These are phyloP conservation scores for Saturnispora sanitii DNA, from an alignment of 805 yeast genomes.

Conservation along the genomic window DNA sequence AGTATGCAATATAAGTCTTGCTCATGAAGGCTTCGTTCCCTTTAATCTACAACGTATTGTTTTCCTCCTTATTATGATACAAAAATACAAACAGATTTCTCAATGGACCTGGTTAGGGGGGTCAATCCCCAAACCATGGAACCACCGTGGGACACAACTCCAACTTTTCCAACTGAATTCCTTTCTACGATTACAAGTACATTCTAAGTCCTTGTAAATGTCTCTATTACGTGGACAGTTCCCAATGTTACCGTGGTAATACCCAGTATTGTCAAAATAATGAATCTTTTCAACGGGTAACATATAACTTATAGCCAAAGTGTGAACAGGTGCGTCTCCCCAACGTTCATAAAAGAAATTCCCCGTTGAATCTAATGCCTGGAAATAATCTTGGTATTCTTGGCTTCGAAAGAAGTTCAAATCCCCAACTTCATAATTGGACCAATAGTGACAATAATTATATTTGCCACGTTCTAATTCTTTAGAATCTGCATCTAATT, in stretches of 20 bases:
- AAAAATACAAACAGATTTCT: not conserved
- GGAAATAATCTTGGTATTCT: constrained; percentile 45
- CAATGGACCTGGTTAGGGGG: constrained; percentile 7
- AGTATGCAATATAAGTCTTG: no score
- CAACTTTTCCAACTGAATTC: constrained; percentile 44
- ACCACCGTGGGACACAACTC: constrained; percentile 42
- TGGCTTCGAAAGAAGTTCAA: constrained; percentile 49
- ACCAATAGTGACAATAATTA: constrained; percentile 53
- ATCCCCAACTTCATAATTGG: constrained; percentile 58
- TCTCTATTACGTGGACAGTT: constrained; percentile 46
- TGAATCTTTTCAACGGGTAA: constrained; percentile 40
- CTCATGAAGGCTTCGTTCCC: not conserved
- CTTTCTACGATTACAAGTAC: constrained; percentile 38
- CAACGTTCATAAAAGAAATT: constrained; percentile 70
- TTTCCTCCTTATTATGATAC: no score
- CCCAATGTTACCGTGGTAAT: constrained; percentile 44
- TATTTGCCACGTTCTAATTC: constrained; percentile 35
- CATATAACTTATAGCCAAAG: constrained; percentile 51
- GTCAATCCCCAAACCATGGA: constrained; percentile 6
- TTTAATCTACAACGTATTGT: no score
- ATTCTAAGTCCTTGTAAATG: constrained; percentile 34
- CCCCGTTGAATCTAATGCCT: constrained; percentile 47
- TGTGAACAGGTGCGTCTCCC: constrained; percentile 74
- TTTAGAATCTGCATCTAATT: constrained; percentile 32
- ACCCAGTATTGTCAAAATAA: constrained; percentile 51